Evolutionary conservation across 768 basidiomycete genomes (phyloP), one percentile per base, ranked within the genome.

Genomic region (Kwoniella sp.): DNA sequence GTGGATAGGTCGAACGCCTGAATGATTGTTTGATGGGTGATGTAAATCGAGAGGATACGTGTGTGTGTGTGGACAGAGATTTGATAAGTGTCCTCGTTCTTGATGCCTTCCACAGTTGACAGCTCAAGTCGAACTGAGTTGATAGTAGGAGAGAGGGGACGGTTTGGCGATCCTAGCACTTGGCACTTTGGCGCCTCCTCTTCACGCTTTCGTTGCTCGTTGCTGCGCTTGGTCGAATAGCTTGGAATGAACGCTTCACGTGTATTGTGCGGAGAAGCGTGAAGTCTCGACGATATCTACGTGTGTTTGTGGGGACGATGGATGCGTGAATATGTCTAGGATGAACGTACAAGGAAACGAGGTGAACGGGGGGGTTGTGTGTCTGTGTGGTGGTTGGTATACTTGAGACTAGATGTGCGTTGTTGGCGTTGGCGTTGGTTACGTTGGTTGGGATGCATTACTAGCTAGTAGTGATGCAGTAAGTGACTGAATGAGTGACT

Each of bases 321-420:
- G 47, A 38, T 41, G 41, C 28, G 13, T 38, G 34, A 37, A 13
- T 57, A 22, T 57, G 56, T 41, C 37, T 45, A 23, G 34, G 34
- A 47, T 58, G 57, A 22, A 4, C 34, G 15, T 45, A 17, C 34
- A 34, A 34, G 3, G 8, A 3, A 17, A 11, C 20, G 15, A 11
- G 20, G 41, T 8, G 20, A 12, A 30, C 45, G 20, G 48, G 34
- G 15, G 4, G 56, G 38, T 47, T 25, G 52, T 26, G 26, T 12
- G 52, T 54, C 17, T 54, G 52, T 55, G 25, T 55, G 29, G 17
- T 29, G 54, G 2, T 15, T 55, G 51, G 4, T 52, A 26, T 26
- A 20, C 47, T 50, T n/a, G 50, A 23, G 22, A 51, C 9, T 51
- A 25, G 17, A 31, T 55, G 54, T 31, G 34, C n/a, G 54, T 15